These are phyloP conservation scores for Tremella fuciformis DNA, from an alignment of 768 basidiomycete genomes.

Conservation along the genomic window DNA sequence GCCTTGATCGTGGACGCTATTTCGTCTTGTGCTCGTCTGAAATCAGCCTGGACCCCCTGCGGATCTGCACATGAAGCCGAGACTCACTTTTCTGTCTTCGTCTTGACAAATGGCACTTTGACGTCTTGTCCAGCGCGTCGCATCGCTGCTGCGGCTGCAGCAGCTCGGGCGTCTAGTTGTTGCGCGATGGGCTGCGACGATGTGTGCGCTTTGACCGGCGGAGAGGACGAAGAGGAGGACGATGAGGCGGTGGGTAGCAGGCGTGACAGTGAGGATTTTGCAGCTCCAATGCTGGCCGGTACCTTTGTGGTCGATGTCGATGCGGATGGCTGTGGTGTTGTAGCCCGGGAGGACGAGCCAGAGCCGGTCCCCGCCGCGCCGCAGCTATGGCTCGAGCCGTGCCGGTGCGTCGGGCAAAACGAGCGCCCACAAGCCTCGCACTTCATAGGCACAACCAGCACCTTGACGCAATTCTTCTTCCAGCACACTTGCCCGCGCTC, in stretches of 20 bases:
- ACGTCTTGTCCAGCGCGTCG: constrained; percentile 47
- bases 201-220: neutral
- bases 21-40: constrained; percentile 47
- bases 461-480: constrained; percentile 43
- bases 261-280: constrained; percentile 16
- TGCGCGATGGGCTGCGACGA: neutral
- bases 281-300: neutral
- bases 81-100: constrained; percentile 48
- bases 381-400: constrained; percentile 41
- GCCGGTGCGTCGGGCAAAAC: constrained; percentile 50
- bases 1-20: constrained; percentile 42
- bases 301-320: constrained; percentile 1
- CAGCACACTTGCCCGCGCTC: constrained; percentile 49
- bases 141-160: constrained; percentile 48
- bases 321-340: constrained; percentile 23
- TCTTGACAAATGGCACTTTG: constrained; percentile 46
- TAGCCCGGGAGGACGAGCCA: constrained; percentile 16
- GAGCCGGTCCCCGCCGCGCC: constrained; percentile 11
- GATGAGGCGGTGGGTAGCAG: constrained; percentile 6
- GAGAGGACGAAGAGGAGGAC: constrained; percentile 9
- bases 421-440: constrained; percentile 47
- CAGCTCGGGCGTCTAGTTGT: constrained; percentile 42
- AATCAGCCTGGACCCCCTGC: neutral
- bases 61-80: neutral
- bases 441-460: constrained; percentile 46